Percentiles rank a stretch among this genome's conserved stretches.
phyloP scores from a whole-genome alignment of 768 basidiomycete genomes.

The Suillus variegatus region DNA sequence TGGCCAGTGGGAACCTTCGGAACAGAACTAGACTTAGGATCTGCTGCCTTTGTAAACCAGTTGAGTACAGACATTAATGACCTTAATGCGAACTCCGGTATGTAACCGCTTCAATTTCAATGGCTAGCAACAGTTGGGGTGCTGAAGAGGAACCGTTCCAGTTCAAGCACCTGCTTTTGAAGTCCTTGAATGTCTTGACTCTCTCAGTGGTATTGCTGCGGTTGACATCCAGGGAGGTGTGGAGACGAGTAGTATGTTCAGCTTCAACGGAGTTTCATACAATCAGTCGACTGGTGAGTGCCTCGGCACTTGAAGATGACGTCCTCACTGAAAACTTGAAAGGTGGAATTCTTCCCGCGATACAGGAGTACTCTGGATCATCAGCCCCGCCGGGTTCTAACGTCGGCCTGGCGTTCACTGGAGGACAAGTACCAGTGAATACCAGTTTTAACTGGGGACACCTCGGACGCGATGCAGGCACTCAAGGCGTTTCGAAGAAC shows the following conservation, averaged over 20 bases:
- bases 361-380: background rate
- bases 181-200: background rate
- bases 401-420: background rate
- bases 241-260: background rate
- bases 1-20: background rate
- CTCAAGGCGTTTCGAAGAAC: slow-evolving; percentile 2
- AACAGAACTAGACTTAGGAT: slow-evolving; percentile 2
- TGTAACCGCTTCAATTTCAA: background rate
- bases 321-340: background rate
- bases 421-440: background rate
- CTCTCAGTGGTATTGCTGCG: slow-evolving; percentile 2
- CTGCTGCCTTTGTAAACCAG: background rate
- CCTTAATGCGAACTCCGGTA: accelerated
- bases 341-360: slow-evolving; percentile 1
- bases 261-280: slow-evolving; percentile 4
- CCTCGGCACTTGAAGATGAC: background rate
- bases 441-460: background rate
- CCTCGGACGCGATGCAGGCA: background rate
- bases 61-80: background rate
- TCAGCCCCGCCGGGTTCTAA: background rate
- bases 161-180: background rate
- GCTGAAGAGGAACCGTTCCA: background rate
- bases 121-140: background rate
- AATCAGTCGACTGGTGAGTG: slow-evolving; percentile 1
- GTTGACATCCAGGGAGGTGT: background rate